Conservation (phyloP, 2,329 filamentous ascomycete species). For the Metarhizium sp. region DNA sequence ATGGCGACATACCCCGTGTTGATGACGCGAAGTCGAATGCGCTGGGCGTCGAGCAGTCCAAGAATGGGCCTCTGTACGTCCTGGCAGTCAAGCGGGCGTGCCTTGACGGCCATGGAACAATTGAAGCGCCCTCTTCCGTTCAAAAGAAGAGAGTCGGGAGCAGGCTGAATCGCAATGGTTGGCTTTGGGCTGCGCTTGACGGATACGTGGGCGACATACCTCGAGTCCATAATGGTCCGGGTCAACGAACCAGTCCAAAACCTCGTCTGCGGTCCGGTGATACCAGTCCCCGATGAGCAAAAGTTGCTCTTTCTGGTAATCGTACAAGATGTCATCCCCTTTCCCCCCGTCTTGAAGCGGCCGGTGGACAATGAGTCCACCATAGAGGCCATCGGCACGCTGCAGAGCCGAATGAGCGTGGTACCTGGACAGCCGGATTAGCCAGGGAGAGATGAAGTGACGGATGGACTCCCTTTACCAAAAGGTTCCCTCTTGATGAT, state of each 20-base stretch:
- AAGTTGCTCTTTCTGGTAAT: constrained; percentile 23
- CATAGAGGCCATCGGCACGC: constrained; percentile 8
- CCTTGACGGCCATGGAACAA: constrained; percentile 12
- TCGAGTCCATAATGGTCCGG: constrained; percentile 10
- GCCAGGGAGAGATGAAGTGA: not conserved
- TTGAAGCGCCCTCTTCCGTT: constrained; percentile 22
- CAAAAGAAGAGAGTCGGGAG: constrained; percentile 29
- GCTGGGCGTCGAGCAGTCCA: constrained; percentile 4
- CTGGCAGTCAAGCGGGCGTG: constrained; percentile 8
- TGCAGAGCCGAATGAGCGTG: constrained; percentile 53
- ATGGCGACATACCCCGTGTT: constrained; percentile 10
- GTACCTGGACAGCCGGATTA: constrained; percentile 30
- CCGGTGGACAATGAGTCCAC: constrained; percentile 25
- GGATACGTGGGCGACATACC: constrained; percentile 3
- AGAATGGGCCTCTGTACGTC: constrained; percentile 5
- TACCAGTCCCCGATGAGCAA: constrained; percentile 30
- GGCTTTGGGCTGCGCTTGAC: constrained; percentile 14
- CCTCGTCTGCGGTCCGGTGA: constrained; percentile 24
- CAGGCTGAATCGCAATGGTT: constrained; percentile 21
- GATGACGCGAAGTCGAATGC: constrained; percentile 9
- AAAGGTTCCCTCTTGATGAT: constrained; percentile 44
- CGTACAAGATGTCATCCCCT: constrained; percentile 8
- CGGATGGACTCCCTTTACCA: constrained; percentile 34
- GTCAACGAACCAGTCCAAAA: constrained; percentile 14
- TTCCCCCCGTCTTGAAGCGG: constrained; percentile 19